A percentile compares a stretch with the other conserved stretches of the same genome.
These are phyloP conservation scores for Nannochloris sp. DNA, from an alignment of 139 green algal genomes.

Conservation along the genomic window DNA sequence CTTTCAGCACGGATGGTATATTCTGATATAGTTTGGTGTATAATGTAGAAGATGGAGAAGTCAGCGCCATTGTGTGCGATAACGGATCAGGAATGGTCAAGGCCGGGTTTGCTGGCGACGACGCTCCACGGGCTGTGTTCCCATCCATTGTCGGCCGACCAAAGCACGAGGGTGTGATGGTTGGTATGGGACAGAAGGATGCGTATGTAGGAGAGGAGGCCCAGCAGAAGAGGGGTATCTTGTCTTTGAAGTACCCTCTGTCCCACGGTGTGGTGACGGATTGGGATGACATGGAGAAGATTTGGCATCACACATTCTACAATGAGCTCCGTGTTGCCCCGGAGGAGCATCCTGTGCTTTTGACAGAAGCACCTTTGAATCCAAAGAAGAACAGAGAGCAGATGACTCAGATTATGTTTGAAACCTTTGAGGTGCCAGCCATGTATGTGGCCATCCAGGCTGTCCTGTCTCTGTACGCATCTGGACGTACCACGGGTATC, in stretches of 20 bases:
- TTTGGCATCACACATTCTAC: conserved; percentile 99
- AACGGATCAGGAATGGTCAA: conserved; percentile 99
- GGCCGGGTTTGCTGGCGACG: conserved; percentile 90
- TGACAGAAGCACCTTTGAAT: conserved; percentile 98
- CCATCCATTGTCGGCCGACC: conserved; percentile 92
- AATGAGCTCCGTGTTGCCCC: conserved; percentile 98
- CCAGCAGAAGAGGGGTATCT: conserved; percentile 93
- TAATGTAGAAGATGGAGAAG: conserved; percentile 75
- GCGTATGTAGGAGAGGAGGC: conserved; percentile 97
- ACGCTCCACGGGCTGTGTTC: conserved; percentile 92
- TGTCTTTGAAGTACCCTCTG: conserved; percentile 97
- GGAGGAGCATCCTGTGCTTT: conserved; percentile 97
- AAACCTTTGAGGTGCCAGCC: conserved; percentile 95
- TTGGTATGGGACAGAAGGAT: conserved; percentile 91
- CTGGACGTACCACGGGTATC: conserved; percentile 94
- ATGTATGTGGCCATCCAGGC: conserved; percentile 98
- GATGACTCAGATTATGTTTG: conserved; percentile 94
- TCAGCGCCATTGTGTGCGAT: conserved; percentile 92
- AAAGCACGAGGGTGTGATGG: conserved; percentile 91
- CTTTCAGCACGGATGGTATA: background rate
- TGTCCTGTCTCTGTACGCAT: conserved; percentile 96
- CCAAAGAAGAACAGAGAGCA: conserved; percentile 81
- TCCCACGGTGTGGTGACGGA: conserved; percentile 96
- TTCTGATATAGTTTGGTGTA: background rate
- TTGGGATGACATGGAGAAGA: conserved; percentile 99